phyloP scores from a whole-genome alignment of 257 asterid species.

The Fraxinus excelsior region DNA sequence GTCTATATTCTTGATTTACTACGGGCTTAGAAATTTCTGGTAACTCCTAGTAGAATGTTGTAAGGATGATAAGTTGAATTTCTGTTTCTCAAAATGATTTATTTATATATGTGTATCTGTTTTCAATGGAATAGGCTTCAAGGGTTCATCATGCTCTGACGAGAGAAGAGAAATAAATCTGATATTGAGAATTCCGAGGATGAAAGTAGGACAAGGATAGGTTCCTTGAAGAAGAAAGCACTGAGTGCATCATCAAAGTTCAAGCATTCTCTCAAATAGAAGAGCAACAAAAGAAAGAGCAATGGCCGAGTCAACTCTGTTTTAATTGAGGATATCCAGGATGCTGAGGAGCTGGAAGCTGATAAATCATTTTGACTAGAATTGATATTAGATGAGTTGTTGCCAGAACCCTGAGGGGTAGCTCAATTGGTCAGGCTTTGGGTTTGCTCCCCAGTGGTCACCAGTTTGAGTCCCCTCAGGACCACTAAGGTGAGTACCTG shows the following conservation, averaged over 20 bases:
- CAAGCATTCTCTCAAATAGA: conserved; percentile 94
- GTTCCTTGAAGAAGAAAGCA: conserved; percentile 89
- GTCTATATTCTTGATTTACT: not conserved
- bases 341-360: conserved; percentile 81
- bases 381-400: conserved; percentile 78
- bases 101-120: conserved; percentile 16
- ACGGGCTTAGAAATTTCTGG: not conserved
- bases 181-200: conserved; percentile 97
- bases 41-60: too few relatives aligned
- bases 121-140: conserved; percentile 63
- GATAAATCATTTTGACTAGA: conserved; percentile 90
- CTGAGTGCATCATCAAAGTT: conserved; percentile 88
- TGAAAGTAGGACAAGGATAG: conserved; percentile 84
- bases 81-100: not conserved
- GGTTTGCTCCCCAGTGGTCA: too few relatives aligned
- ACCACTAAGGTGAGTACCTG: too few relatives aligned
- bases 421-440: too few relatives aligned
- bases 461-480: too few relatives aligned
- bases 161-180: conserved; percentile 85
- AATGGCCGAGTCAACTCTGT: conserved; percentile 86
- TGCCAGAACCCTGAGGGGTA: too few relatives aligned
- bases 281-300: conserved; percentile 79
- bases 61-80: not conserved
- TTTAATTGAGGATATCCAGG: conserved; percentile 91
- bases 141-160: conserved; percentile 84